These are phyloP conservation scores for Vachellia collinsii DNA, from an alignment of 306 rosid species.

Conservation along the genomic window DNA sequence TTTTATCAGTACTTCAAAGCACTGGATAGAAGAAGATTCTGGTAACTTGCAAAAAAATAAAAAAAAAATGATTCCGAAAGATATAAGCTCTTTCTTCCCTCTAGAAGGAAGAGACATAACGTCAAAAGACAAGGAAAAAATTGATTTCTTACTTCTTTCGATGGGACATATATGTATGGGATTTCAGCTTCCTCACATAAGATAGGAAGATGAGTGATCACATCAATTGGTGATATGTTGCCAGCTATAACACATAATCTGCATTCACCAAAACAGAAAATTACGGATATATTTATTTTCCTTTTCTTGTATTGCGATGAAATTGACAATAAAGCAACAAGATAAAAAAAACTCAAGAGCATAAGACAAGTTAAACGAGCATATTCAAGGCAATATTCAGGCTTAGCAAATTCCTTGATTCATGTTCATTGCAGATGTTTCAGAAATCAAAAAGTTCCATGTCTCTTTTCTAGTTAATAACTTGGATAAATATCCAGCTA, in stretches of 20 bases:
- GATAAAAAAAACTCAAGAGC: neutral
- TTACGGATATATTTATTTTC: neutral
- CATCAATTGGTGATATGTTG: slow-evolving; percentile 93
- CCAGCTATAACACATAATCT: slow-evolving; percentile 93
- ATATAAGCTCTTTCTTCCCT: neutral
- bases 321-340: neutral
- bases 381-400: neutral
- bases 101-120: neutral
- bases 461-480: neutral
- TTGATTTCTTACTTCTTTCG: slow-evolving; percentile 88
- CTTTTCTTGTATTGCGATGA: neutral
- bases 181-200: slow-evolving; percentile 86
- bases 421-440: neutral
- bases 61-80: neutral
- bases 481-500: neutral
- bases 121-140: neutral
- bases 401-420: neutral
- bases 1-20: neutral
- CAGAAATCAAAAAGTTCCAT: neutral
- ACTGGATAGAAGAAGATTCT: neutral
- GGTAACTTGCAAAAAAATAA: neutral
- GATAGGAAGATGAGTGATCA: slow-evolving; percentile 88
- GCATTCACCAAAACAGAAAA: slow-evolving; percentile 34
- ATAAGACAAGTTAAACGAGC: neutral
- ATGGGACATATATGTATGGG: slow-evolving; percentile 74